Evolutionary conservation across 1,284 basidiomycete species (phyloP), one percentile per base, ranked within the genome.

Genomic region (Melampsora larici-populina): DNA sequence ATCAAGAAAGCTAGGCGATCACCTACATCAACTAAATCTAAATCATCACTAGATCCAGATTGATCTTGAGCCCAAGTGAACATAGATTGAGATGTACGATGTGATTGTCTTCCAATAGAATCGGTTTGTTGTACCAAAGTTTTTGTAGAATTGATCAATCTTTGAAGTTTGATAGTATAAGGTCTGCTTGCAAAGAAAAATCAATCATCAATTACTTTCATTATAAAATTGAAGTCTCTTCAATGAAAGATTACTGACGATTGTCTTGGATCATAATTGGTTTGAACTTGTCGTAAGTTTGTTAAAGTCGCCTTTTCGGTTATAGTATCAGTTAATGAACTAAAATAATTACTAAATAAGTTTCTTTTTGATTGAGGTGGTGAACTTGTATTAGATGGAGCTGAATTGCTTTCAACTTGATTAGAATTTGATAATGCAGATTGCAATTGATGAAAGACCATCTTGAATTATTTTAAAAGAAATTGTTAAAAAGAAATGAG

Each of bases 1-100:
- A 69, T 67, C 46, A 81, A 33, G 60, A 78, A 81, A 0, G 82
- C 82, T 33, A 81, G 63, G 26, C 82, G 11, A 67, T 82, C 81
- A n/a, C 60, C 79, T 21, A 79, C 71, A 60, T 80, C 79, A n/a
- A 74, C 66, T 18, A 78, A 62, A n/a, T 74, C 63, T n/a, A 68
- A 79, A n/a, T 70, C 64, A 24, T 49, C 55, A 18, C 46, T 46
- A 17, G 46, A 46, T 4, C 46, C 46, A 33, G 72, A 63, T 40
- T 82, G 80, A n/a, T 81, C 79, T 26, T 76, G 70, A 21, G 70
- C 78, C 80, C 80, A 81, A 33, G 68, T 43, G 36, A 73, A 70
- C 66, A 79, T 40, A 26, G 72, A 65, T 71, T 79, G 68, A 46
- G 74, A 73, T 24, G 67, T 58, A 8, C 70, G 26, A 72, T 80